Base-by-base conservation (phyloP, 495 filamentous ascomycete species). In the Glonium stellatum region DNA sequence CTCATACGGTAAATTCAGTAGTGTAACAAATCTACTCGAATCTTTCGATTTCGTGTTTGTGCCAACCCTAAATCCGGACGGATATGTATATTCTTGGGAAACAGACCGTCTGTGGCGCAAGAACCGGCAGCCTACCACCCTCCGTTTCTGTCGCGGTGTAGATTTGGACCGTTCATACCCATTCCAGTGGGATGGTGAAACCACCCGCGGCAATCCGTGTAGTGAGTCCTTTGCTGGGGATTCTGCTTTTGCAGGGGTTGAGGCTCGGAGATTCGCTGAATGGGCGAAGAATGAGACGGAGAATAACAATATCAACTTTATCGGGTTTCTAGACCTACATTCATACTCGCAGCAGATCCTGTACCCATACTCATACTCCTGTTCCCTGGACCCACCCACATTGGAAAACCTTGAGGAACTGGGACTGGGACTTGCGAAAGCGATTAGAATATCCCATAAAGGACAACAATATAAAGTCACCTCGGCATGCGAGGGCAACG, bases 261-360 rank as follows among this genome's bases (percentile, higher is more conserved):
- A 98, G 75, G 83, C 92, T 1, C 79, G 79, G 25, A 74, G 78
- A 21, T 74, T 98, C 22, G 88, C 90, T 9, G 78, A 87, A 36
- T 98, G 93, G 92, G 88, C 87, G 0, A 81, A 79, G 63, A 96
- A 95, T 66, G 82, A 95, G 70, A 92, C 88, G 0, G 77, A 84
- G 13, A 77, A 80, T 60, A 83, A 88, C 68, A 82, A 83, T 36
- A 80, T 82, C 12, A 78, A 86, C 31, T 87, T 98, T 60, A 81
- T 89, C 13, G 90, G 84, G 1, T 88, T 95, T 58, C 74, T 98
- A 19, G 93, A 98, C 72, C 77, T 98, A 31, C 93, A 98, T 69
- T 93, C 89, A 25, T 98, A 98, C 74, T 92, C 90, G 19, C 92
- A 98, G 73, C 89, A 97, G 73, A 85, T 98, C 27, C 78, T 97